phyloP scores from a whole-genome alignment of 768 basidiomycete genomes.

The Lactarius vividus region DNA sequence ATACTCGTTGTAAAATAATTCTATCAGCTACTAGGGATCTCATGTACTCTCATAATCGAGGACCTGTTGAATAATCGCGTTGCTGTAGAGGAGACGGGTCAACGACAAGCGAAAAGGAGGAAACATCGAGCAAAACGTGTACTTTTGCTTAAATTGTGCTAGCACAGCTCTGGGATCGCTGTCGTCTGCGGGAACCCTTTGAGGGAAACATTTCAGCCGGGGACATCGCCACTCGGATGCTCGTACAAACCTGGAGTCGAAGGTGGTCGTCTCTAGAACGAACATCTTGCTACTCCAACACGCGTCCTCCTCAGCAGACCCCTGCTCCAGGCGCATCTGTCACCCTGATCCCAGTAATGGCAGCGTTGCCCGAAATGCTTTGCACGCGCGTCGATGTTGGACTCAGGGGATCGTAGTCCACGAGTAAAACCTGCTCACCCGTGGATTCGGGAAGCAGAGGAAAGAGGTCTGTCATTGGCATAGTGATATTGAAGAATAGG shows the following conservation, averaged over 20 bases:
- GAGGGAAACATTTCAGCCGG: neutral
- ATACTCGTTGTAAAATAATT: neutral
- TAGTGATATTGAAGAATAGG: constrained; percentile 80
- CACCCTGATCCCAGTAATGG: constrained; percentile 58
- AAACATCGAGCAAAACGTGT: neutral
- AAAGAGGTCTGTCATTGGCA: constrained; percentile 70
- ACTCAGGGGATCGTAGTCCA: constrained; percentile 59
- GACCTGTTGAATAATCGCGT: constrained; percentile 52
- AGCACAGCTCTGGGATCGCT: constrained; percentile 51
- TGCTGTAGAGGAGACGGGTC: constrained; percentile 37
- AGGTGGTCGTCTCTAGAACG: constrained; percentile 62
- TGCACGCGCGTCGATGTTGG: constrained; percentile 45
- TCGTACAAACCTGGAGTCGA: constrained; percentile 44
- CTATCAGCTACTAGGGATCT: constrained; percentile 1
- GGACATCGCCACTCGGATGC: neutral
- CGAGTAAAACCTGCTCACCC: constrained; percentile 69
- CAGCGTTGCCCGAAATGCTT: constrained; percentile 47
- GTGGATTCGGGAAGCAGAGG: constrained; percentile 57
- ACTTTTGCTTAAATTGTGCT: constrained; percentile 70
- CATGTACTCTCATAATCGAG: constrained; percentile 43
- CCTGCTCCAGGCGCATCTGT: constrained; percentile 73
- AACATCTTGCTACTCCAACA: constrained; percentile 64
- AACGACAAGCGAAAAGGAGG: constrained; percentile 8
- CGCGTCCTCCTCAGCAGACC: constrained; percentile 45
- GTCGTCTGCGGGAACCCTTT: constrained; percentile 35